Evolutionary conservation across 2,329 filamentous ascomycete genomes (phyloP), one percentile per base, ranked within the genome.

Genomic region (Stagonosporopsis vannaccii): DNA sequence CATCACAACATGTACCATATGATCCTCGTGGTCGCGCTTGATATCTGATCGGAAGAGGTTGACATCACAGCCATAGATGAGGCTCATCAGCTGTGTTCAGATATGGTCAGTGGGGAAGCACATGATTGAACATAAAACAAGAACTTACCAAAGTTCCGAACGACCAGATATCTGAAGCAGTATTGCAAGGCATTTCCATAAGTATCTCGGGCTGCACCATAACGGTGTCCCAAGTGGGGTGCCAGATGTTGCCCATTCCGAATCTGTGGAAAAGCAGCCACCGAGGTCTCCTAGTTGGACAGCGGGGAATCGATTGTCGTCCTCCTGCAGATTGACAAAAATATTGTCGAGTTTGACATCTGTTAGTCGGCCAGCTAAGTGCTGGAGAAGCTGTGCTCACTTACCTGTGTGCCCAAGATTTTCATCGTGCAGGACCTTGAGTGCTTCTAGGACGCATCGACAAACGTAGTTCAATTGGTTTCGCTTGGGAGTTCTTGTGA

Each of bases 91-190:
- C 69, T 72, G 5, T 46, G 8, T 32, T 22, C 11, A 32, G 17
- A 13, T 61, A 6, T 61, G 54, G 51, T 41, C 54, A 41, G 20
- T 22, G 42, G 20, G 19, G 26, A 48, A 53, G n/a, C 22, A 13
- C 23, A 49, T 48, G 13, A 26, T 40, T 42, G 28, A 15, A 56
- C n/a, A 30, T 40, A 43, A 30, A n/a, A 42, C 13, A 23, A 51
- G 13, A 22, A 70, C 71, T 51, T 63, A 73, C 74, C 59, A 71
- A 71, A 42, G 73, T 60, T 36, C 76, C 72, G 56, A 77, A 76
- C 39, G 75, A 78, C 74, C 75, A 79, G 57, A 79, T 77, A 51
- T 78, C 75, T 39, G 73, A 70, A 20, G 76, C 64, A 35, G 69
- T 72, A 40, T 72, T 75, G 74, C 75, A 78, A 43, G 58, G 56